phyloP scores from a whole-genome alignment of 306 rosid species.

The Hippophae rhamnoides region DNA sequence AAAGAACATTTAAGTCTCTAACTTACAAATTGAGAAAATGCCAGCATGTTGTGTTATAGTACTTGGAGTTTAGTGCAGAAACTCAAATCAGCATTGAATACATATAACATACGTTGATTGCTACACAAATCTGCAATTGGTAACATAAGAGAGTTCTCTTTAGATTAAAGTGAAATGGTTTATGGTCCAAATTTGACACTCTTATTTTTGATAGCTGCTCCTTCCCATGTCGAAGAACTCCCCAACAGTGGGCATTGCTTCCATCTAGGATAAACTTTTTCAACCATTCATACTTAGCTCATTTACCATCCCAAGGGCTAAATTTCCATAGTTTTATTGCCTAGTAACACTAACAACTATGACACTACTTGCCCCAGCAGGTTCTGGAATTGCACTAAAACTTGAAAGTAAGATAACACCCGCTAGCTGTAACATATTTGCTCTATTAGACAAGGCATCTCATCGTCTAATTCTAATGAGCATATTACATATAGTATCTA shows the following conservation, averaged over 20 bases:
- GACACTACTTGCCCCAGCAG: conserved; percentile 1
- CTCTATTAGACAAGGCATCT: background rate
- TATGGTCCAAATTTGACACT: background rate
- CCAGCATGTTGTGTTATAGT: too few relatives aligned
- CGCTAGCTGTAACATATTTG: background rate
- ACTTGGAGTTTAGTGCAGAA: too few relatives aligned
- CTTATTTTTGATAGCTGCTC: background rate
- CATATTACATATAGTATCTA: too few relatives aligned
- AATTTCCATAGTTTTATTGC: background rate
- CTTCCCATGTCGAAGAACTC: background rate
- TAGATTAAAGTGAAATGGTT: too few relatives aligned
- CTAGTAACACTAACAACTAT: background rate
- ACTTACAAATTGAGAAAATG: too few relatives aligned
- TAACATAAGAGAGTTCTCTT: too few relatives aligned
- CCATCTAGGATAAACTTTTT: background rate
- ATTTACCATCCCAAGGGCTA: background rate
- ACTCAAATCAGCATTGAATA: too few relatives aligned
- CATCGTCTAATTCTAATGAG: background rate
- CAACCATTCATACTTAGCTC: background rate
- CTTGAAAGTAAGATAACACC: background rate
- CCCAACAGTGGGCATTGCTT: background rate
- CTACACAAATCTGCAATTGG: too few relatives aligned
- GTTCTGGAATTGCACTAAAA: conserved; percentile 1
- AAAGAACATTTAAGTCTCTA: too few relatives aligned
- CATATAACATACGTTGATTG: too few relatives aligned